Evolutionary conservation across 139 green algal genomes (phyloP).

Genomic region (Closterium sp.): DNA sequence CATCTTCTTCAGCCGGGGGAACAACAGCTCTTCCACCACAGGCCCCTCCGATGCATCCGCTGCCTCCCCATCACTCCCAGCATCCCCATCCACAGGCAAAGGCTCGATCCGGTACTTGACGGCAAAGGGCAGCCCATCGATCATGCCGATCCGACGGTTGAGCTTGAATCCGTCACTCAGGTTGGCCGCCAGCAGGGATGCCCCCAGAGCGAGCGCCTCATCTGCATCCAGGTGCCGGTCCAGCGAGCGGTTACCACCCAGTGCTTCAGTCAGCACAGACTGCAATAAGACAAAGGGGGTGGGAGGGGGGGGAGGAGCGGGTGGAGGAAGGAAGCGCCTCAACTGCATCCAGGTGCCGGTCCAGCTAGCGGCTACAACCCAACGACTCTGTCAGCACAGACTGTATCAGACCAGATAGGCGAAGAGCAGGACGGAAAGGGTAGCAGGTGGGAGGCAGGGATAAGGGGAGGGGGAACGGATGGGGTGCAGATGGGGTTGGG

Average conservation of each 20-base stretch:
- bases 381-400: constrained; percentile 70
- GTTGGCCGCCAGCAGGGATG: constrained; percentile 92
- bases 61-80: background rate
- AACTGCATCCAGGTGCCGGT: constrained; percentile 92
- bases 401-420: background rate
- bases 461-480: background rate
- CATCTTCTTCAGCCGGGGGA: constrained; percentile 42
- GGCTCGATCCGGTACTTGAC: constrained; percentile 25
- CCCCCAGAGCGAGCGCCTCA: constrained; percentile 89
- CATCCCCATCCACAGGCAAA: background rate
- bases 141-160: constrained; percentile 85
- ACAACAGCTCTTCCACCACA: constrained; percentile 18
- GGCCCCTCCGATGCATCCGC: background rate
- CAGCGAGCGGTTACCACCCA: constrained; percentile 63
- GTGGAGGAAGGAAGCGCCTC: too few species aligned
- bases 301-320: too few species aligned
- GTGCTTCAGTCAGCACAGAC: constrained; percentile 64
- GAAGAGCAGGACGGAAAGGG: background rate
- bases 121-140: constrained; percentile 74
- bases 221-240: constrained; percentile 92
- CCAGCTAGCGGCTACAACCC: constrained; percentile 55
- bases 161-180: constrained; percentile 92
- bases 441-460: background rate
- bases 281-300: too few species aligned
- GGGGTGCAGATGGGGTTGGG: background rate